Percentiles rank a stretch among this genome's conserved stretches.
Evolutionary conservation across 495 filamentous ascomycete species (phyloP).

Genomic region (Aspergillus funiculosus): DNA sequence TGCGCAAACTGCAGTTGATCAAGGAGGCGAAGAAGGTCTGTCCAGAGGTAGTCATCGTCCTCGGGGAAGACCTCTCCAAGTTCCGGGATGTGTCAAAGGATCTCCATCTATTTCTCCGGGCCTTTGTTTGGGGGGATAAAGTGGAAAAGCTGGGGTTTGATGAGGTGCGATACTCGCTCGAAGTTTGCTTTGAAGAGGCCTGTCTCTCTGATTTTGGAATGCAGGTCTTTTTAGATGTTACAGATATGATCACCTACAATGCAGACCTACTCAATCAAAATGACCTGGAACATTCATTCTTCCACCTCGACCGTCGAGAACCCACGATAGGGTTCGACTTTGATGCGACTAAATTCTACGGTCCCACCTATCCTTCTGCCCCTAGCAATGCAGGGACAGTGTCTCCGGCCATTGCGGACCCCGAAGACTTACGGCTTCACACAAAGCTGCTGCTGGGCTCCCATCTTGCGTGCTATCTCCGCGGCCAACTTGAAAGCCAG

Average conservation of each 20-base stretch:
- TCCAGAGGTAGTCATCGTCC: constrained; percentile 76
- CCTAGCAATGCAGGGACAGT: background rate
- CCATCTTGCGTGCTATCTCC: constrained; percentile 68
- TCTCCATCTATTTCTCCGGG: constrained; percentile 62
- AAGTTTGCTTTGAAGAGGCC: background rate
- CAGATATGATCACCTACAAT: constrained; percentile 81
- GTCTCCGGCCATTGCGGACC: background rate
- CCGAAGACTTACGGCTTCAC: constrained; percentile 27
- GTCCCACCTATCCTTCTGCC: constrained; percentile 48
- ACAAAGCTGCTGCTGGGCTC: constrained; percentile 61
- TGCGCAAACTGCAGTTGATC: constrained; percentile 80
- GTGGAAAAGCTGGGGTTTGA: constrained; percentile 83
- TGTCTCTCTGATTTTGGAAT: constrained; percentile 13
- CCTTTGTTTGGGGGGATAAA: constrained; percentile 66
- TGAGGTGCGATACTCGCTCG: constrained; percentile 58
- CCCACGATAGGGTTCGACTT: constrained; percentile 75
- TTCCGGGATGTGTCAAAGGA: constrained; percentile 83
- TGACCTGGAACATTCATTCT: constrained; percentile 64
- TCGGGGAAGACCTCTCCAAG: constrained; percentile 79
- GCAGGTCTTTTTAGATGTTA: constrained; percentile 61
- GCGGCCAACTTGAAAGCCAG: constrained; percentile 64
- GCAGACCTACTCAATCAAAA: constrained; percentile 60
- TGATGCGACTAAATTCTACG: constrained; percentile 59
- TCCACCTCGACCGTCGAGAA: constrained; percentile 67
- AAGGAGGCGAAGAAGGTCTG: constrained; percentile 72